Base-by-base conservation (phyloP, 2,329 filamentous ascomycete genomes). In the Neonectria magnoliae region DNA sequence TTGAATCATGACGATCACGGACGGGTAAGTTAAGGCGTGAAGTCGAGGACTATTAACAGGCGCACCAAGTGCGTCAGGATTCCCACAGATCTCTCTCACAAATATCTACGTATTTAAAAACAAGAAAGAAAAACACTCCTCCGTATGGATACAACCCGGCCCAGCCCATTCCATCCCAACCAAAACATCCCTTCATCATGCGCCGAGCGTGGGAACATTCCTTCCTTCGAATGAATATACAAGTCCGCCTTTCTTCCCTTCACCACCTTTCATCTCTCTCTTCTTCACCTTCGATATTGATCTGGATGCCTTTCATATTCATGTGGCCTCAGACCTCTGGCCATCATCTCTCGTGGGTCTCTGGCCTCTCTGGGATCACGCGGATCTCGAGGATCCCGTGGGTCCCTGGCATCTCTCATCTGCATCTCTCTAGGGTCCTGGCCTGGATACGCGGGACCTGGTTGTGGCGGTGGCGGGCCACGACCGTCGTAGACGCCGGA, bases 271-370 rank as follows among this genome's bases (percentile, higher is more conserved):
- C 20, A 7, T 31, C 57, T 42, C 55, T 18, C 44, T 50, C 29
- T 38, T 55, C 20, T 22, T 75, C 77, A 83, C 65, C 83, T 77
- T 66, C 82, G 79, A 65, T 84, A 85, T 48, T 78, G 77, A 64
- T 85, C 82, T 3, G 77, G 77, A 42, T 79, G 81, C 25, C 78
- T 78, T 9, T 84, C 82, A 55, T 82, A 84, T 36, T 84, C 82
- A 33, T 82, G 82, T 14, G 81, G 82, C 55, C 82, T 76, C 33
- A 84, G 67, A 27, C 82, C 81, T 36, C 82, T 79, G 16, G 76
- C 75, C 68, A 83, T 77, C 60, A 83, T 76, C n/a, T 80, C 78
- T 29, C 81, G 77, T 31, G 79, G 78, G 60, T 82, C 80, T 48
- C 79, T 75, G 14, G 77, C 68, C 36, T 63, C 60, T 4, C 61